These are phyloP conservation scores for Volvariella surrecta DNA, from an alignment of 1,284 basidiomycete species.

Conservation along the genomic window DNA sequence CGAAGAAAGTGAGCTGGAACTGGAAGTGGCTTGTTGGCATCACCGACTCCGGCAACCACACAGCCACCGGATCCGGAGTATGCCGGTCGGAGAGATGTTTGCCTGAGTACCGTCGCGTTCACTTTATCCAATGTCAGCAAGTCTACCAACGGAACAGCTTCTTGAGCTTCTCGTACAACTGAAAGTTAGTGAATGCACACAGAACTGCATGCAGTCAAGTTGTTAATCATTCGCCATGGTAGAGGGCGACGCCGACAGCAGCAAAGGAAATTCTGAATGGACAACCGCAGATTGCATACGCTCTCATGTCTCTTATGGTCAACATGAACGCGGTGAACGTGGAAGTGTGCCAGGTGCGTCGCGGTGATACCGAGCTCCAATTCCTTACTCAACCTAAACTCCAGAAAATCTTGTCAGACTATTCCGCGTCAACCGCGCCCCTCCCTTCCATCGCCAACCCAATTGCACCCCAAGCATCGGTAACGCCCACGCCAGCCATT, in stretches of 20 bases:
- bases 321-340: constrained; percentile 64
- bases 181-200: constrained; percentile 33
- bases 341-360: constrained; percentile 59
- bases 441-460: constrained; percentile 17
- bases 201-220: constrained; percentile 1
- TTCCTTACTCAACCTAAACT: too few species aligned
- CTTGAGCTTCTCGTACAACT: constrained; percentile 59
- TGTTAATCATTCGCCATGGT: constrained; percentile 2
- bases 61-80: too few species aligned
- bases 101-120: too few species aligned
- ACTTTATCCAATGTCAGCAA: constrained; percentile 22
- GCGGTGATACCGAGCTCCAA: too few species aligned
- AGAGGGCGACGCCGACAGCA: constrained; percentile 69
- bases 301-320: constrained; percentile 66
- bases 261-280: constrained; percentile 58
- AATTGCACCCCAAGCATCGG: constrained; percentile 13
- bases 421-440: constrained; percentile 9
- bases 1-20: too few species aligned
- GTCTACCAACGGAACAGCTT: constrained; percentile 44
- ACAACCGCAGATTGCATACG: constrained; percentile 69
- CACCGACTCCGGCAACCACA: too few species aligned
- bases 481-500: constrained; percentile 25
- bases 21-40: too few species aligned
- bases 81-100: too few species aligned
- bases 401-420: constrained; percentile 39